Conservation (phyloP, 2,329 filamentous ascomycete species). For the Claviceps pazoutovae region DNA sequence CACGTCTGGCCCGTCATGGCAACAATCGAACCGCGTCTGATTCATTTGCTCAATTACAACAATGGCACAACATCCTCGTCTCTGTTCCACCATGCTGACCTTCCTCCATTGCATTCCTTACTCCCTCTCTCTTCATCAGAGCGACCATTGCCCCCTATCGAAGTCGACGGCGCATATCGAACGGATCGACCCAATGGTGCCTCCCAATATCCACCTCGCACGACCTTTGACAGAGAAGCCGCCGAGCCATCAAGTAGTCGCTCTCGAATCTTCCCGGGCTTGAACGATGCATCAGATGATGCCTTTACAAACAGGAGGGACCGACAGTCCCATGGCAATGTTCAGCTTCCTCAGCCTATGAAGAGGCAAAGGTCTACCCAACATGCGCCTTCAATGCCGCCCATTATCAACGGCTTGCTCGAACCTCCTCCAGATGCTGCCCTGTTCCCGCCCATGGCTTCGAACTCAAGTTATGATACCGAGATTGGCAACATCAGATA, state of each 20-base stretch:
- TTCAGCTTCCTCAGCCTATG: slow-evolving; percentile 48
- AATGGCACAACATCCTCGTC: slow-evolving; percentile 38
- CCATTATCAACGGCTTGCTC: slow-evolving; percentile 50
- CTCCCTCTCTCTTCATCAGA: slow-evolving; percentile 29
- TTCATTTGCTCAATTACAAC: slow-evolving; percentile 50
- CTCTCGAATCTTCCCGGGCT: slow-evolving; percentile 33
- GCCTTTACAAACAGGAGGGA: slow-evolving; percentile 40
- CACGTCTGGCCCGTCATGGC: slow-evolving; percentile 34
- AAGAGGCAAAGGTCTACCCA: slow-evolving; percentile 50
- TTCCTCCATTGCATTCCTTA: slow-evolving; percentile 39
- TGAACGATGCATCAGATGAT: slow-evolving; percentile 29
- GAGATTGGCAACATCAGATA: slow-evolving; percentile 27
- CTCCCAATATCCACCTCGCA: slow-evolving; percentile 23
- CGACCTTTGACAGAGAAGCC: slow-evolving; percentile 25
- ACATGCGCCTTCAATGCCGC: slow-evolving; percentile 41
- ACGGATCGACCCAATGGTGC: slow-evolving; percentile 20
- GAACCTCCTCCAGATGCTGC: slow-evolving; percentile 47
- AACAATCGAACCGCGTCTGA: slow-evolving; percentile 54
- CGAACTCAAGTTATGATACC: slow-evolving; percentile 38
- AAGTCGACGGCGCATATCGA: slow-evolving; percentile 31
- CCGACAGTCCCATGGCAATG: slow-evolving; percentile 32
- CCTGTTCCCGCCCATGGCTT: slow-evolving; percentile 50
- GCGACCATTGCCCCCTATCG: slow-evolving; percentile 37
- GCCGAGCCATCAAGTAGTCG: slow-evolving; percentile 21
- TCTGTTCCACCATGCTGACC: slow-evolving; percentile 34